Conservation (phyloP, 2,329 filamentous ascomycete genomes). For the Trichoderma koningii region DNA sequence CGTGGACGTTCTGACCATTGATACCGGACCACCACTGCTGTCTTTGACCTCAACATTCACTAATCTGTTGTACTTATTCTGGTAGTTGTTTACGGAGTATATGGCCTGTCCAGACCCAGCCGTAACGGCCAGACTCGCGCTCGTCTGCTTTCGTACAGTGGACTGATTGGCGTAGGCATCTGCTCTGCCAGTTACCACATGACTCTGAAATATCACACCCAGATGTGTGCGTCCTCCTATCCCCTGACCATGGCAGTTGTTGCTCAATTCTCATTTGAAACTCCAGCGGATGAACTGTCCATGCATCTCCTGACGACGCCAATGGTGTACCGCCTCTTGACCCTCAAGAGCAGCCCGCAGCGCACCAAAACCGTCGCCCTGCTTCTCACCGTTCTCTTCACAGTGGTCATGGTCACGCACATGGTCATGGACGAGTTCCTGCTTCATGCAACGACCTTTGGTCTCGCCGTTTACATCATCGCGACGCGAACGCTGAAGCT, state of each 20-base stretch:
- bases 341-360: constrained; percentile 36
- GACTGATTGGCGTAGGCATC: constrained; percentile 42
- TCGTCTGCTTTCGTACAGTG: constrained; percentile 42
- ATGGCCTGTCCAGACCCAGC: constrained; percentile 38
- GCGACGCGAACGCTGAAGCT: constrained; percentile 36
- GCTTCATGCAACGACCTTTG: constrained; percentile 43
- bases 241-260: neutral
- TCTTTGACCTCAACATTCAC: neutral
- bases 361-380: constrained; percentile 33
- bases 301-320: constrained; percentile 49
- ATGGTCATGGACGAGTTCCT: constrained; percentile 49
- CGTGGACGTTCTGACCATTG: neutral
- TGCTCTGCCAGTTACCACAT: constrained; percentile 41
- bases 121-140: constrained; percentile 32
- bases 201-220: constrained; percentile 41
- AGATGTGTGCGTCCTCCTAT: constrained; percentile 37
- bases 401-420: constrained; percentile 44
- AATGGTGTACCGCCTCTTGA: constrained; percentile 45
- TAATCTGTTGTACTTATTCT: constrained; percentile 12
- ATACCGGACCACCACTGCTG: neutral
- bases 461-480: constrained; percentile 40
- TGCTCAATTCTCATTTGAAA: neutral
- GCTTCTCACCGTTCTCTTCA: constrained; percentile 33
- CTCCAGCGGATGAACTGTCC: constrained; percentile 43
- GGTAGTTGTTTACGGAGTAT: constrained; percentile 44